phyloP scores from a whole-genome alignment of 257 asterid genomes.

The Forsythia suspensa region DNA sequence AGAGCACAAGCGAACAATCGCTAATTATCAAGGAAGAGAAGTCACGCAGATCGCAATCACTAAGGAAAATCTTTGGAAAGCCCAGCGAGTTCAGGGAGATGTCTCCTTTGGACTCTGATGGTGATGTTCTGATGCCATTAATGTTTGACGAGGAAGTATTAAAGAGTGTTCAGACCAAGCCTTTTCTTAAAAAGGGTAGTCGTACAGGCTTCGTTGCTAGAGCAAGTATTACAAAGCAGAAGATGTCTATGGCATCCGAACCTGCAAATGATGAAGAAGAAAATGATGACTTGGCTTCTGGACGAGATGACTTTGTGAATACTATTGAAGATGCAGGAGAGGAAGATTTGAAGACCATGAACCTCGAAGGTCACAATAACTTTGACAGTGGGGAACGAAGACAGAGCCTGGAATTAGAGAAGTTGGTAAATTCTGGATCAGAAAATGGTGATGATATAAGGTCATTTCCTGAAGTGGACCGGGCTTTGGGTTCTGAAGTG shows the following conservation, averaged over 20 bases:
- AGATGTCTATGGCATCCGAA: conserved; percentile 41
- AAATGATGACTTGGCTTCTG: conserved; percentile 52
- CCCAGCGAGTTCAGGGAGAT: conserved; percentile 46
- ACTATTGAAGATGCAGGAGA: conserved; percentile 49
- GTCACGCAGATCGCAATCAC: conserved; percentile 52
- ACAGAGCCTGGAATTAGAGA: conserved; percentile 26
- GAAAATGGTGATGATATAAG: conserved; percentile 54
- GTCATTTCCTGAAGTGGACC: conserved; percentile 54
- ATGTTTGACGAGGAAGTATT: conserved; percentile 48
- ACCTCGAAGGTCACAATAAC: conserved; percentile 26
- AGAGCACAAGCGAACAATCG: conserved; percentile 55
- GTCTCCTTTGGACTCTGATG: conserved; percentile 52
- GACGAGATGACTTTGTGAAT: conserved; percentile 44
- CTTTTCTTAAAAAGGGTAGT: conserved; percentile 64
- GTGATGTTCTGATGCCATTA: conserved; percentile 42
- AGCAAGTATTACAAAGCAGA: conserved; percentile 46
- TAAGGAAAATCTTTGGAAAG: conserved; percentile 57
- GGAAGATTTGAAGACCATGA: conserved; percentile 48
- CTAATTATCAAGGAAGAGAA: conserved; percentile 54
- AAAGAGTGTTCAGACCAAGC: conserved; percentile 46
- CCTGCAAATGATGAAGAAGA: conserved; percentile 41
- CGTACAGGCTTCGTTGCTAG: conserved; percentile 50
- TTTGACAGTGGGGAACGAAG: conserved; percentile 29
- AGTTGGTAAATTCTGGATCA: conserved; percentile 54
- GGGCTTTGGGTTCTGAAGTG: conserved; percentile 41